Percentiles rank a stretch among this genome's conserved stretches.
These are phyloP conservation scores for Ophiognomonia clavigignenti-juglandacearum DNA, from an alignment of 2,329 filamentous ascomycete genomes.

Conservation along the genomic window DNA sequence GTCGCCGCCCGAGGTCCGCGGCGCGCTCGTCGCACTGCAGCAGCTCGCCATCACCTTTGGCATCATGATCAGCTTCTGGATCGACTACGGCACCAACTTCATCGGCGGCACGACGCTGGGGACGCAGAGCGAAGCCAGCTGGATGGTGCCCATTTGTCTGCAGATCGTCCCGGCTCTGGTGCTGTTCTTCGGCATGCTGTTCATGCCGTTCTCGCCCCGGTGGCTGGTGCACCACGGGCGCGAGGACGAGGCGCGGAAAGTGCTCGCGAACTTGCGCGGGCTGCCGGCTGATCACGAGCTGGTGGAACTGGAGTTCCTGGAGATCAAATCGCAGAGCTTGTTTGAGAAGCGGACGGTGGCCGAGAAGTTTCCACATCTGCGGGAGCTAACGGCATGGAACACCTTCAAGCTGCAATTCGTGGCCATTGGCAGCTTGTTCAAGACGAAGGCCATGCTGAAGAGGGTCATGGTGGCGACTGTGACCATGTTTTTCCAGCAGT, in stretches of 20 bases:
- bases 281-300: conserved; percentile 60
- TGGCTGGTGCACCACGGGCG: conserved; percentile 69
- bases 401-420: conserved; percentile 66
- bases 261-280: conserved; percentile 60
- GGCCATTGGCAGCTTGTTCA: conserved; percentile 60
- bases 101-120: conserved; percentile 50
- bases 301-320: conserved; percentile 71
- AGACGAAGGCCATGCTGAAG: conserved; percentile 60
- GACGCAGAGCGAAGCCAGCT: conserved; percentile 61
- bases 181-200: conserved; percentile 66
- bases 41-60: conserved; percentile 56
- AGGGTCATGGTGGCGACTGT: conserved; percentile 59
- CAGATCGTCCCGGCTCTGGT: conserved; percentile 64
- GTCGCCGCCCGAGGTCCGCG: conserved; percentile 42
- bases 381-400: conserved; percentile 56
- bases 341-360: conserved; percentile 71
- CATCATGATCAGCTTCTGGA: conserved; percentile 62
- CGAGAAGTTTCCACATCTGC: conserved; percentile 62
- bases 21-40: conserved; percentile 41
- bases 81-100: conserved; percentile 60
- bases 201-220: conserved; percentile 75
- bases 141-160: conserved; percentile 68
- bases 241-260: conserved; percentile 60
- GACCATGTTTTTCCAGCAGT: conserved; percentile 57
- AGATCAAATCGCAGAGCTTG: conserved; percentile 73